Percentiles rank a stretch among this genome's conserved stretches.
phyloP scores from a whole-genome alignment of 441 rosid species.

The Pelargonium cotyledonis region DNA sequence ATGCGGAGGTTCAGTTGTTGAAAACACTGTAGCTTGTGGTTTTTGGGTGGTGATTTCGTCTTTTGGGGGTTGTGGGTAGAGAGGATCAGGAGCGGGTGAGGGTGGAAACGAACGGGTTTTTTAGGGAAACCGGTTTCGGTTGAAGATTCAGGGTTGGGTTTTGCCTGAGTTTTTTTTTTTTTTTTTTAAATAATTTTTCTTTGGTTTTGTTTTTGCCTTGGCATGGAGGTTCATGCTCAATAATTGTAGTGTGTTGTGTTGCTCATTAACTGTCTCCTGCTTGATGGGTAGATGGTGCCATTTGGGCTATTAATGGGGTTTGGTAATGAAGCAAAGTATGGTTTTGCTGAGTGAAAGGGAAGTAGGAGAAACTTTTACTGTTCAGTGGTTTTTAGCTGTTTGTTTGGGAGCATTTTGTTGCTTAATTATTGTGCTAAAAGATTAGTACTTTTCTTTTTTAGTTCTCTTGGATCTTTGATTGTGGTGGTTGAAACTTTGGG shows the following conservation, averaged over 20 bases:
- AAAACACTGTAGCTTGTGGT: background rate
- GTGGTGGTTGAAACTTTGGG: constrained; percentile 25
- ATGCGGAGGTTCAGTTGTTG: background rate
- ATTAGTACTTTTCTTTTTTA: constrained; percentile 3
- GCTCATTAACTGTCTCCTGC: background rate
- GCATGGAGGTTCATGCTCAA: constrained; percentile 23
- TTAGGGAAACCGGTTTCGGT: constrained; percentile 55
- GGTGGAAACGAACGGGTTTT: constrained; percentile 47
- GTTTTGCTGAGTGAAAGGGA: constrained; percentile 4
- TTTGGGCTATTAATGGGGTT: constrained; percentile 3
- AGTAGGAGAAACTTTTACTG: constrained; percentile 7
- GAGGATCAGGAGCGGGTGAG: constrained; percentile 51
- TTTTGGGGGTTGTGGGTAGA: constrained; percentile 37
- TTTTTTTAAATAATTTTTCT: too few relatives aligned
- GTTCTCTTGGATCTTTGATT: constrained; percentile 15
- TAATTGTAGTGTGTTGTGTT: background rate
- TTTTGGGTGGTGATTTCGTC: background rate
- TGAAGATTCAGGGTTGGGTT: constrained; percentile 25
- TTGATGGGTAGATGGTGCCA: constrained; percentile 13
- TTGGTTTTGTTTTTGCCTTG: background rate
- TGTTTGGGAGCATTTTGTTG: constrained; percentile 9
- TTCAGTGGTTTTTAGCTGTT: constrained; percentile 10
- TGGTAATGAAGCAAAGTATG: constrained; percentile 5
- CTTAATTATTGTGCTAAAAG: constrained; percentile 1
- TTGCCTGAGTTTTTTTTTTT: constrained; percentile 5